Evolutionary conservation across 805 yeast genomes (phyloP).

Genomic region (Starmerella floricola): DNA sequence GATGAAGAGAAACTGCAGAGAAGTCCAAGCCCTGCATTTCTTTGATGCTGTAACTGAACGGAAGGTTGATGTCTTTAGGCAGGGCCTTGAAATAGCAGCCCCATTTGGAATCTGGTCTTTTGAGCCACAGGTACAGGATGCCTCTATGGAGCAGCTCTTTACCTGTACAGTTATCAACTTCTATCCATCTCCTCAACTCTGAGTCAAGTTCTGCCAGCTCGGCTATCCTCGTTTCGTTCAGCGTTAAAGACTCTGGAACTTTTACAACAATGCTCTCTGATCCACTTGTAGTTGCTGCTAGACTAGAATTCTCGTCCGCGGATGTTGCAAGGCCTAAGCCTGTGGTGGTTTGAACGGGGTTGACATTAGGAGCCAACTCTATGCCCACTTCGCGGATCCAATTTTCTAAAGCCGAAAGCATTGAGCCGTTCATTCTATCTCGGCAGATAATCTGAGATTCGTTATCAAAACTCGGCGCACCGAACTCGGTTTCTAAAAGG

Average conservation of each 20-base stretch:
- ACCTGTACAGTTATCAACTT: slow-evolving; percentile 1
- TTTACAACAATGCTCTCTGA: slow-evolving; percentile 3
- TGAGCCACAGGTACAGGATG: slow-evolving; percentile 17
- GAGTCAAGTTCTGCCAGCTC: slow-evolving; percentile 13
- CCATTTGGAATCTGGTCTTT: slow-evolving; percentile 12
- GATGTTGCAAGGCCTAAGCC: not conserved
- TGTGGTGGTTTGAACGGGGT: not conserved
- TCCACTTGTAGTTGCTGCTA: too few relatives aligned
- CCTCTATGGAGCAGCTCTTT: slow-evolving; percentile 16
- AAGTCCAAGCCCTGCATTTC: slow-evolving; percentile 21
- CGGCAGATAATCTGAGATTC: too few relatives aligned
- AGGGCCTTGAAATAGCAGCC: slow-evolving; percentile 22
- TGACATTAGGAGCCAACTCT: slow-evolving; percentile 1
- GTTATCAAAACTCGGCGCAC: too few relatives aligned
- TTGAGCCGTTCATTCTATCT: too few relatives aligned
- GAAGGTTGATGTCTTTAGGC: slow-evolving; percentile 26
- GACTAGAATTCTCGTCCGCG: not conserved
- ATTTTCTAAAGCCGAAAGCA: not conserved
- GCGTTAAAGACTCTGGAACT: slow-evolving; percentile 15
- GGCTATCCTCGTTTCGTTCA: slow-evolving; percentile 6
- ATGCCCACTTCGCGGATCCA: slow-evolving; percentile 1
- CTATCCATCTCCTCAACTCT: slow-evolving; percentile 14
- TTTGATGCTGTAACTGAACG: slow-evolving; percentile 24
- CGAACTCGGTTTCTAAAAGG: too few relatives aligned
- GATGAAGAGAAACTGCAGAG: slow-evolving; percentile 22